Evolutionary conservation across 306 rosid genomes (phyloP), one percentile per base, ranked within the genome.

Genomic region (Vachellia collinsii): DNA sequence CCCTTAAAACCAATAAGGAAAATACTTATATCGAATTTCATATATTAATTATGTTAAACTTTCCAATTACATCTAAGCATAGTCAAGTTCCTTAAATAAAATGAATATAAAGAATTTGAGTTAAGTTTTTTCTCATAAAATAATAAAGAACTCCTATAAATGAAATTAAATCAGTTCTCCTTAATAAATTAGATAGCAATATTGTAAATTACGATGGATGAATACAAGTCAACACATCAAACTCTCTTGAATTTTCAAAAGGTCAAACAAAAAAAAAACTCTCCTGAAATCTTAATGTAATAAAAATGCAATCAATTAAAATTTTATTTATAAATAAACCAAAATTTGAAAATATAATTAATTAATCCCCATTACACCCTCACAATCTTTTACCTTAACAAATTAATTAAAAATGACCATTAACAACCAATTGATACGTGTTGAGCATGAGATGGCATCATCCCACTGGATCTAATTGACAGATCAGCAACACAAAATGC

Each of bases 371-470:
- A 50, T 5, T 12, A 50, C 56, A 5, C 20, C 14, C 6, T 16
- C 56, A 50, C 16, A 9, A 11, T 46, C 6, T 46, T 46, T 29
- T 0, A 29, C 1, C 34, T 0, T 29, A 29, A 29, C 1, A 29
- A 29, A 29, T 29, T 29, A 29, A 29, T 0, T 29, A 29, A 29
- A 29, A 29, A 29, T 29, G 34, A 0, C 34, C 34, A 29, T 29
- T 29, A 29, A 29, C 34, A 29, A 29, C n/a, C n/a, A n/a, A n/a
- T n/a, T 29, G 77, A 67, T 84, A 81, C 11, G 71, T 43, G 76
- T 44, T 62, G 1, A 20, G 5, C 22, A 70, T 81, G 84, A 87
- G 67, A 43, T 76, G 90, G 79, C 84, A 41, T 11, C 46, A 56
- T 0, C 10, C 20, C 41, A 81, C 75, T 81, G 84, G 85, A 70